Evolutionary conservation across 164 flowering plant species (phyloP).

Genomic region (Magnolia officinalis): DNA sequence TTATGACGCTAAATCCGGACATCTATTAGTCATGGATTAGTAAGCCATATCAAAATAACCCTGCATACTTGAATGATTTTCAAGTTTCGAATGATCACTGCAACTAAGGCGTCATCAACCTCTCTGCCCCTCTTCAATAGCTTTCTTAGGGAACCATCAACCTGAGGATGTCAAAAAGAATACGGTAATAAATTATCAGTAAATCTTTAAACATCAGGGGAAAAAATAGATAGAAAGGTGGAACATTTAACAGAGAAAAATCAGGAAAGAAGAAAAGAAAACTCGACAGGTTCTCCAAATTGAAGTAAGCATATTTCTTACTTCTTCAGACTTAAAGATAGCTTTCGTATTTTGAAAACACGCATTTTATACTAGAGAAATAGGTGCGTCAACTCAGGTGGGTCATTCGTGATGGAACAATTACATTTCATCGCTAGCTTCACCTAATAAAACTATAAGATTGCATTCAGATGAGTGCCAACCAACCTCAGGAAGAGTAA

Average conservation of each 20-base stretch:
- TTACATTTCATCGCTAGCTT: too few species aligned
- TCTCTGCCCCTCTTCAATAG: constrained; percentile 61
- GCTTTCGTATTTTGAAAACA: background rate
- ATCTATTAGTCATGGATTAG: background rate
- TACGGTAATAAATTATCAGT: background rate
- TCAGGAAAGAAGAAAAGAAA: background rate
- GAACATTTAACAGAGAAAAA: background rate
- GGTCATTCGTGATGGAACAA: too few species aligned
- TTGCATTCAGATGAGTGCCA: background rate
- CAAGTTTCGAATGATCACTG: constrained; percentile 72
- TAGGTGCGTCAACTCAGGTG: background rate
- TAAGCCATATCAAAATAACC: background rate
- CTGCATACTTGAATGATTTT: constrained; percentile 68
- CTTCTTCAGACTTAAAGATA: background rate
- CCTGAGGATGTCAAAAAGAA: constrained; percentile 34
- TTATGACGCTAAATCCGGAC: constrained; percentile 4
- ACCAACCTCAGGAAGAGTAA: constrained; percentile 74
- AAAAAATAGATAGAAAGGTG: background rate
- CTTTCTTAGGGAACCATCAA: constrained; percentile 54
- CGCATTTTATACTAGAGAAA: background rate
- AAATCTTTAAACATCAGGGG: background rate
- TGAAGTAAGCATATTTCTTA: background rate
- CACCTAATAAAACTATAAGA: background rate
- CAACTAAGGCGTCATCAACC: constrained; percentile 61
- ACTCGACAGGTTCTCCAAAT: background rate